A percentile compares a stretch with the other conserved stretches of the same genome.
Evolutionary conservation across 2,329 filamentous ascomycete species (phyloP).

Genomic region (Zalaria sp.): DNA sequence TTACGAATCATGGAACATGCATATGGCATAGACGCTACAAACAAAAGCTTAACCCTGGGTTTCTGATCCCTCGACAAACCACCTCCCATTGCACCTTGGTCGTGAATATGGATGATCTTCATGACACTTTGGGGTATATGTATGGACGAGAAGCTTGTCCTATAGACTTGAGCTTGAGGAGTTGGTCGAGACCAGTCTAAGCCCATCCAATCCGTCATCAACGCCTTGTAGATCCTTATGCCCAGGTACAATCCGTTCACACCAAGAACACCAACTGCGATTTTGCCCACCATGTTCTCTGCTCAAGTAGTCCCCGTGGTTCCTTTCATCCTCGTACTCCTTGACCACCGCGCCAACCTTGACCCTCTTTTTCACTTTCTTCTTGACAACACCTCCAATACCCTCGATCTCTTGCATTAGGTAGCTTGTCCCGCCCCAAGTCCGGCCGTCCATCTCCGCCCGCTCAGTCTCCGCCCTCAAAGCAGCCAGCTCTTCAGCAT

Average conservation of each 20-base stretch:
- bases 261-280: conserved; percentile 90
- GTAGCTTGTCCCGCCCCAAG: conserved; percentile 56
- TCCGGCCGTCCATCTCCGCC: conserved; percentile 16
- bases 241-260: conserved; percentile 58
- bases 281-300: conserved; percentile 54
- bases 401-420: conserved; percentile 80
- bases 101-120: neutral
- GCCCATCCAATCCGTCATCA: conserved; percentile 1
- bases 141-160: neutral
- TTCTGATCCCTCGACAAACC: no score
- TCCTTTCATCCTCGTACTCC: conserved; percentile 69
- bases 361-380: conserved; percentile 71
- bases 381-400: conserved; percentile 76
- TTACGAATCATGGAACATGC: no score
- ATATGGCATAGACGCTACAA: no score
- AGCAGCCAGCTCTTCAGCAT: conserved; percentile 57
- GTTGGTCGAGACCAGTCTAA: neutral
- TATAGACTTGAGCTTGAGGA: neutral
- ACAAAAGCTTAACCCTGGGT: no score
- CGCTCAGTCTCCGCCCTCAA: conserved; percentile 20
- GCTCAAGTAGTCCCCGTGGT: conserved; percentile 49
- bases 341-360: conserved; percentile 72
- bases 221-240: conserved; percentile 24
- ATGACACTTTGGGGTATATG: conserved; percentile 5
- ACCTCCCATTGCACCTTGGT: neutral